Evolutionary conservation across 169 alveolate species (phyloP).

Genomic region (Plasmodium blacklocki): DNA sequence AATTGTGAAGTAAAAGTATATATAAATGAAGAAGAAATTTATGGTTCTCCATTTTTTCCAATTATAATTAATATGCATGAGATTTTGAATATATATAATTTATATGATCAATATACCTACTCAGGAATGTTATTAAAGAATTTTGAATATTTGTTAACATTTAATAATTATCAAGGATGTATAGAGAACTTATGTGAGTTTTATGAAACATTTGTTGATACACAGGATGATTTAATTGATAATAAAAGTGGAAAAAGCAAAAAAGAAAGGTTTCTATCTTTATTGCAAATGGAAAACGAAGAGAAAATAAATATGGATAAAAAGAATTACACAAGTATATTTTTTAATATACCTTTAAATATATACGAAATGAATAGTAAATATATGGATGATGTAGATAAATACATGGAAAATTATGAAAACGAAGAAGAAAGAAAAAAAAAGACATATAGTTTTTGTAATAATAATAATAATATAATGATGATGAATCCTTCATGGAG

Average conservation of each 20-base stretch:
- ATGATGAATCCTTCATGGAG: neutral
- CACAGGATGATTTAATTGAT: neutral
- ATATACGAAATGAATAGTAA: constrained; percentile 24
- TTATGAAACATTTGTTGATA: constrained; percentile 14
- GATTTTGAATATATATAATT: constrained; percentile 26
- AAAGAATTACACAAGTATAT: neutral
- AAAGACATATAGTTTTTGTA: neutral
- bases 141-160: constrained; percentile 39
- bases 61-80: constrained; percentile 57
- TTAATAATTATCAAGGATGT: constrained; percentile 37
- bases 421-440: neutral
- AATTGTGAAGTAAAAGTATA: constrained; percentile 47
- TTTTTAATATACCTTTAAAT: constrained; percentile 66
- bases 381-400: neutral
- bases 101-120: constrained; percentile 68
- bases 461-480: neutral
- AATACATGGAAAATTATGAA: neutral
- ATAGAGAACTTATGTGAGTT: constrained; percentile 15
- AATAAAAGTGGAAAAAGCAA: neutral
- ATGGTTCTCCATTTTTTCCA: constrained; percentile 68
- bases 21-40: constrained; percentile 64
- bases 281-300: neutral
- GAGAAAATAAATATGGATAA: neutral
- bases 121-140: constrained; percentile 68
- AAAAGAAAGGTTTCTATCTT: neutral